Conservation (phyloP, 225 moss, liverwort and hornwort species). For the Thuidium tamariscinum region DNA sequence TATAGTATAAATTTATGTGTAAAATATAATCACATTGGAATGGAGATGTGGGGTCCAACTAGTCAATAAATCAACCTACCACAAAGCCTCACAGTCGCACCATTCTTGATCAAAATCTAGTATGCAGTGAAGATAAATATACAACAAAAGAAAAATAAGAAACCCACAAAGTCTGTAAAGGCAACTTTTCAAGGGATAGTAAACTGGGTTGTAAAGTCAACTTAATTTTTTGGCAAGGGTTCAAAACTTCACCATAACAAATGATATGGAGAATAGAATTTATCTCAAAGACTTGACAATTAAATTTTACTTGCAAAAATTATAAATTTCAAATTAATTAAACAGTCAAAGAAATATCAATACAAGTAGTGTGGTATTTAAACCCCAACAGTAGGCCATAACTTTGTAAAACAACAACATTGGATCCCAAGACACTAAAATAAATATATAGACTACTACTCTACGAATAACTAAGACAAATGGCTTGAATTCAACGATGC, state of each 20-base stretch:
- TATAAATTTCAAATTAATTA: background rate
- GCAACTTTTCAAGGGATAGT: too few species aligned
- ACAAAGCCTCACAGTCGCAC: too few species aligned
- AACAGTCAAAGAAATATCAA: background rate
- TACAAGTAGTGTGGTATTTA: background rate
- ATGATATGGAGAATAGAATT: background rate
- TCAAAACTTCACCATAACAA: background rate
- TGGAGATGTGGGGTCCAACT: too few species aligned
- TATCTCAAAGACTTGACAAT: background rate
- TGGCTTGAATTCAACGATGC: background rate
- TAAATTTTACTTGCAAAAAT: too few species aligned
- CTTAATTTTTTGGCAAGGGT: background rate
- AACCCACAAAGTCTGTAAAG: too few species aligned
- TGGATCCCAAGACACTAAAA: background rate
- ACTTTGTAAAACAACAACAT: background rate
- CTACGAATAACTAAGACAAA: background rate
- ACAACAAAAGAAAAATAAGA: background rate
- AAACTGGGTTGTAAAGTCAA: accelerated
- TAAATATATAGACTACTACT: background rate
- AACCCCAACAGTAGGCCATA: background rate
- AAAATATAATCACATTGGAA: too few species aligned
- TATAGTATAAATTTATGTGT: background rate
- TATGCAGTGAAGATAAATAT: background rate
- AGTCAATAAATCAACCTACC: too few species aligned
- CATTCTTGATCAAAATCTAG: background rate